Percentiles rank a stretch among this genome's conserved stretches.
These are phyloP conservation scores for Phytopythium montanum DNA, from an alignment of 352 stramenopile species.

Conservation along the genomic window DNA sequence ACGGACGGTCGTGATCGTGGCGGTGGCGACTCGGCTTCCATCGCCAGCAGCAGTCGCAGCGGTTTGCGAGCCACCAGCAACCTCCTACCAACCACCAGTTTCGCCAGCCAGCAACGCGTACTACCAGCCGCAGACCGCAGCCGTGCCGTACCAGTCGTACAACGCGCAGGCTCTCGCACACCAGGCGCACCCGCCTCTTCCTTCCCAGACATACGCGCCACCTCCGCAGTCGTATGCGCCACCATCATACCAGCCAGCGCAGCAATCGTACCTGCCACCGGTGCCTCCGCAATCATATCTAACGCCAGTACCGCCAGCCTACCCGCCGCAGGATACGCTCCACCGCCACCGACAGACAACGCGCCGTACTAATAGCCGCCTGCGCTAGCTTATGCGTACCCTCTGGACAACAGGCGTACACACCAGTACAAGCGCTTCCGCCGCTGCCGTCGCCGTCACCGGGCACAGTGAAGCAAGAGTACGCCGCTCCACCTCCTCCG, in stretches of 20 bases:
- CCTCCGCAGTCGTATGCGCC: constrained; percentile 7
- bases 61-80: constrained; percentile 1
- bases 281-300: constrained; percentile 10
- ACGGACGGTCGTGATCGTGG: constrained; percentile 15
- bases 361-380: constrained; percentile 15
- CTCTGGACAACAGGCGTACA: constrained; percentile 28
- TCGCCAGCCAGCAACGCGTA: constrained; percentile 7
- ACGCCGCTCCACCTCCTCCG: not conserved
- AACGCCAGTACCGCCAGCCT: constrained; percentile 5
- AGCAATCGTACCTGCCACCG: not conserved
- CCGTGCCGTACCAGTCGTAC: constrained; percentile 1
- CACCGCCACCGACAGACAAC: not conserved
- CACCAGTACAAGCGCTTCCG: constrained; percentile 16
- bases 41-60: constrained; percentile 9
- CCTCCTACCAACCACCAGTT: constrained; percentile 1
- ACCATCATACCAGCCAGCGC: constrained; percentile 3
- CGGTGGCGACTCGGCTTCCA: constrained; percentile 15
- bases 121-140: constrained; percentile 4
- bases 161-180: not conserved
- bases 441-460: not conserved
- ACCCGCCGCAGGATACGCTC: not conserved
- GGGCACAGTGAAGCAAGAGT: constrained; percentile 4
- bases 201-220: constrained; percentile 7
- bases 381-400: constrained; percentile 6
- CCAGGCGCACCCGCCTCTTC: constrained; percentile 8